Conservation (phyloP, 768 basidiomycete species). For the Boletales sp. region DNA sequence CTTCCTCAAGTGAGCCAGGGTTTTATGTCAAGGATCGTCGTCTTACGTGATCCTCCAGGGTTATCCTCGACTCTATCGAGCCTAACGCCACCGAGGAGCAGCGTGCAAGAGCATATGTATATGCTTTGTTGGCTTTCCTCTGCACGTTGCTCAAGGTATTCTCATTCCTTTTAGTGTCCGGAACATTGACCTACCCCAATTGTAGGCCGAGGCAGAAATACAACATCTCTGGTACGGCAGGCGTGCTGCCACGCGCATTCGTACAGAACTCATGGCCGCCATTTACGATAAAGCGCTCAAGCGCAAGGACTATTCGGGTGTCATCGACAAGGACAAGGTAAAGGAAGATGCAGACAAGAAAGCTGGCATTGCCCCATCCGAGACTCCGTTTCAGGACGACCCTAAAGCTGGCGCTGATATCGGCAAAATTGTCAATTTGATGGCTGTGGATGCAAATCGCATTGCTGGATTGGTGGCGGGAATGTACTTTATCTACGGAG, state of each 20-base stretch:
- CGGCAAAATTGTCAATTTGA: slow-evolving; percentile 87
- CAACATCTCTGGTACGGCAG: slow-evolving; percentile 81
- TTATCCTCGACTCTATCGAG: slow-evolving; percentile 58
- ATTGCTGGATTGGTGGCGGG: slow-evolving; percentile 52
- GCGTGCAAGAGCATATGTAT: slow-evolving; percentile 66
- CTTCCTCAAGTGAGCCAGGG: slow-evolving; percentile 64
- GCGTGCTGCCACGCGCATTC: slow-evolving; percentile 68
- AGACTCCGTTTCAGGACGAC: slow-evolving; percentile 37
- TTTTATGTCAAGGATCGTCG: neutral
- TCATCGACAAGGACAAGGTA: slow-evolving; percentile 51
- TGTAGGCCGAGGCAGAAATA: slow-evolving; percentile 58
- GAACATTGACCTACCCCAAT: neutral
- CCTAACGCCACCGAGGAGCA: slow-evolving; percentile 42
- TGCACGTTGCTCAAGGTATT: slow-evolving; percentile 38
- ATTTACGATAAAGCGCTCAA: slow-evolving; percentile 89
- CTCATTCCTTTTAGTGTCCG: neutral
- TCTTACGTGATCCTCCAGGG: slow-evolving; percentile 28
- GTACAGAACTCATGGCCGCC: slow-evolving; percentile 75
- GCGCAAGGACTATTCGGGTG: slow-evolving; percentile 78
- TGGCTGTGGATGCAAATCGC: slow-evolving; percentile 76
- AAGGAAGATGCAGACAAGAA: slow-evolving; percentile 23
- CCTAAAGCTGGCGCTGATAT: slow-evolving; percentile 78
- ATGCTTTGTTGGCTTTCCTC: slow-evolving; percentile 71
- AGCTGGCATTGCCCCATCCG: slow-evolving; percentile 9
- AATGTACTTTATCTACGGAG: slow-evolving; percentile 65